Conservation (phyloP, 1,139 yeast genomes). For the Candida sanyaensis region DNA sequence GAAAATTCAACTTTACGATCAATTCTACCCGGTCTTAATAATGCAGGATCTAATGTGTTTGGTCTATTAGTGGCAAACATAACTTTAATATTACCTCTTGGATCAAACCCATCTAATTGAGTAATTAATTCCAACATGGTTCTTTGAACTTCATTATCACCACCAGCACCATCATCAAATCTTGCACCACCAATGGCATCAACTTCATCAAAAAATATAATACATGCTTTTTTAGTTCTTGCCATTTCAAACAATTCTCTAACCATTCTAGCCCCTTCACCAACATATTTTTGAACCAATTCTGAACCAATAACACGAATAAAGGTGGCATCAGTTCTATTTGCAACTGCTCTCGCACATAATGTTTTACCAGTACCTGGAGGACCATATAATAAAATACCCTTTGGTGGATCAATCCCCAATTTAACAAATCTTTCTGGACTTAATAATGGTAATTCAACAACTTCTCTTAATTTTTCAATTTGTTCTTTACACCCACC, state of each 20-base stretch:
- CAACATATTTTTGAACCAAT: constrained; percentile 95
- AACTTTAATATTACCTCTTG: constrained; percentile 97
- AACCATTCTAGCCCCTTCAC: constrained; percentile 99
- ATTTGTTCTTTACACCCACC: constrained; percentile 99
- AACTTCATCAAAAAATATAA: constrained; percentile 93
- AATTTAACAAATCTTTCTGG: constrained; percentile 96
- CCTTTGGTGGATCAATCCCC: constrained; percentile 98
- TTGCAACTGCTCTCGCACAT: constrained; percentile 98
- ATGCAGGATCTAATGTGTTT: constrained; percentile 95
- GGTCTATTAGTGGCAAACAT: constrained; percentile 99
- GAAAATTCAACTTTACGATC: constrained; percentile 98
- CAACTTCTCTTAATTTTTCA: constrained; percentile 95
- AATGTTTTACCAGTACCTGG: constrained; percentile 98
- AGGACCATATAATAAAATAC: constrained; percentile 93
- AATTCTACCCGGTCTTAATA: constrained; percentile 96
- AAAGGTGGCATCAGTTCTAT: constrained; percentile 97
- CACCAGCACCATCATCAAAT: constrained; percentile 99
- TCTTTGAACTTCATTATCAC: constrained; percentile 98
- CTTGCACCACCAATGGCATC: constrained; percentile 99
- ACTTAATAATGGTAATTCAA: constrained; percentile 87
- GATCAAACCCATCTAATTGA: constrained; percentile 96
- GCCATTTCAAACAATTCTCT: constrained; percentile 99
- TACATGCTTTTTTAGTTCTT: constrained; percentile 95
- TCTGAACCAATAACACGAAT: constrained; percentile 98
- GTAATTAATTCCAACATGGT: constrained; percentile 98